phyloP scores from a whole-genome alignment of 179 eudicot genomes.

The Amaranthus tricolor region DNA sequence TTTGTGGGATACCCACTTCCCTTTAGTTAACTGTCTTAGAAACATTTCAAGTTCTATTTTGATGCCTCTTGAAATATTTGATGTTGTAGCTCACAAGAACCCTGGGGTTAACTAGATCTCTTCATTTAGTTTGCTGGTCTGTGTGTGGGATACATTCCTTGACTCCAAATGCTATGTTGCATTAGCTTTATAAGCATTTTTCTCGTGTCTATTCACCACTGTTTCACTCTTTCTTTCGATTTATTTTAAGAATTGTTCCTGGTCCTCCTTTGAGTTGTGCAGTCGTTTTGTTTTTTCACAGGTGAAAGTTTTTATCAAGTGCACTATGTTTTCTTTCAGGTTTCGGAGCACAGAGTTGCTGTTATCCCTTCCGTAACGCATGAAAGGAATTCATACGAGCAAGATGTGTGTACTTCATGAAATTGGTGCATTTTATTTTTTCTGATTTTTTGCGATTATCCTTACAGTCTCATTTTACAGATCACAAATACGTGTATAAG shows the following conservation, averaged over 20 bases:
- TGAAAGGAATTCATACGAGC: constrained; percentile 79
- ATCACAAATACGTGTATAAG: constrained; percentile 72
- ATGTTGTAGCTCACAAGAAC: background rate
- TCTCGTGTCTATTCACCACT: background rate
- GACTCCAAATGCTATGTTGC: background rate
- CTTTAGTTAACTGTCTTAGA: background rate
- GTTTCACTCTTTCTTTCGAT: background rate
- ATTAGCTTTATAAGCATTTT: background rate
- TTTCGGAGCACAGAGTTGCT: constrained; percentile 47
- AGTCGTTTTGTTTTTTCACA: background rate
- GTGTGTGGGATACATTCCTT: background rate
- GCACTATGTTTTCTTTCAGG: constrained; percentile 37
- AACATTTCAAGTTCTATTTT: background rate
- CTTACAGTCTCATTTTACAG: constrained; percentile 40
- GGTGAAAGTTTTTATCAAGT: background rate
- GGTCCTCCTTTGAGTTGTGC: background rate
- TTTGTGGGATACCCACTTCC: background rate
- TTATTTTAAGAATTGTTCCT: background rate
- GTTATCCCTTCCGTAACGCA: constrained; percentile 62
- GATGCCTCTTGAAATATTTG: background rate
- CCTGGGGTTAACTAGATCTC: background rate
- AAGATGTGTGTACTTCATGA: constrained; percentile 46
- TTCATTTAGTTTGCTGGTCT: background rate
- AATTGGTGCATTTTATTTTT: background rate
- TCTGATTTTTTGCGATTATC: constrained; percentile 4